Evolutionary conservation across 179 eudicot species (phyloP).

Genomic region (Vitellaria paradoxa): DNA sequence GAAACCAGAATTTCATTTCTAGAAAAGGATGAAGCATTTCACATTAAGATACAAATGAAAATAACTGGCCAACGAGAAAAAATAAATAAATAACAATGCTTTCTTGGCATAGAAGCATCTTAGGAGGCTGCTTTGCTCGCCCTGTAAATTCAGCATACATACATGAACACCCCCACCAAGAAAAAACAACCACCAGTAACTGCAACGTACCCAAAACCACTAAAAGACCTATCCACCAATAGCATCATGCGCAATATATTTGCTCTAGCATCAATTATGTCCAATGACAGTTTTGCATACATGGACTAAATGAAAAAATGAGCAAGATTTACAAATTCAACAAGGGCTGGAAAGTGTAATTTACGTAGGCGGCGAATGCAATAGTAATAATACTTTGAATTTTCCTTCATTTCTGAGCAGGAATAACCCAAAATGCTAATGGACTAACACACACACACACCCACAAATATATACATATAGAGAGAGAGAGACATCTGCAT

Average conservation of each 20-base stretch:
- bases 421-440: too few species aligned
- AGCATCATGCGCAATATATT: neutral
- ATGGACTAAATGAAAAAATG: neutral
- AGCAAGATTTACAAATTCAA: neutral
- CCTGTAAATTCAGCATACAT: neutral
- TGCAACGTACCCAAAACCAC: neutral
- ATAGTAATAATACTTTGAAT: too few species aligned
- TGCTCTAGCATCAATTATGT: neutral
- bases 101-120: conserved; percentile 3
- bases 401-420: too few species aligned
- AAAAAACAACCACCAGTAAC: neutral
- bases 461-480: too few species aligned
- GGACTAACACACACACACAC: too few species aligned
- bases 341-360: neutral
- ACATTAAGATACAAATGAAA: neutral
- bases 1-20: neutral
- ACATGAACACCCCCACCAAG: neutral
- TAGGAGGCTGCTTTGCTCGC: neutral
- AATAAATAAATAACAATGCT: neutral
- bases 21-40: neutral
- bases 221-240: neutral
- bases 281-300: neutral
- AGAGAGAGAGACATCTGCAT: too few species aligned
- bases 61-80: neutral
- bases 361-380: too few species aligned